Conservation (phyloP, 2,329 filamentous ascomycete genomes). For the Mollisia scopiformis region DNA sequence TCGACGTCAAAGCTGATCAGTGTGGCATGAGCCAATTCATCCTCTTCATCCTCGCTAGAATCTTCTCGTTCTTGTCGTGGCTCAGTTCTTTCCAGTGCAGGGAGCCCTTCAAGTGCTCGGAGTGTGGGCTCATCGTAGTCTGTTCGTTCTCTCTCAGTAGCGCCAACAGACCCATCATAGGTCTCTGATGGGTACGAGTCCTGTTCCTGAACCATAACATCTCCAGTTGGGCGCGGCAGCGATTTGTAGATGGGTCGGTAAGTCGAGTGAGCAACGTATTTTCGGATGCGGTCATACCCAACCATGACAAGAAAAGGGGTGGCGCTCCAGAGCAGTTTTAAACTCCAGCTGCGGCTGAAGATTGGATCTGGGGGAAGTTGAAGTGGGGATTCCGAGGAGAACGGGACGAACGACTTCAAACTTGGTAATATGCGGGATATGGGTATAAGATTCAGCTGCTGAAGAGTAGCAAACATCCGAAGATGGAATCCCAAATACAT, state of each 20-base stretch:
- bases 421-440: constrained; percentile 25
- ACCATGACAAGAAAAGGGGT: constrained; percentile 32
- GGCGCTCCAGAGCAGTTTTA: constrained; percentile 19
- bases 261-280: constrained; percentile 25
- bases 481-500: constrained; percentile 33
- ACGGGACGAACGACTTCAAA: constrained; percentile 33
- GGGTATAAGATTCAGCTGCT: constrained; percentile 36
- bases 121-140: constrained; percentile 32
- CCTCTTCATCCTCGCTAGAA: constrained; percentile 35
- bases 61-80: constrained; percentile 22
- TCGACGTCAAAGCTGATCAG: constrained; percentile 40
- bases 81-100: constrained; percentile 22
- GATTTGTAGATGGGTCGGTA: constrained; percentile 34
- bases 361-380: constrained; percentile 20
- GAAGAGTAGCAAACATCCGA: constrained; percentile 36
- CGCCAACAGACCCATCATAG: constrained; percentile 20
- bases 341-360: constrained; percentile 17
- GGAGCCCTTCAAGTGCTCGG: constrained; percentile 35
- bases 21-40: constrained; percentile 34
- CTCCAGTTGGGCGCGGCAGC: constrained; percentile 34
- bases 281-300: constrained; percentile 29
- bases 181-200: constrained; percentile 25
- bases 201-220: constrained; percentile 31
- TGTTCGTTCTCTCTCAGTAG: constrained; percentile 1
- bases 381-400: constrained; percentile 31